Evolutionary conservation across 495 filamentous ascomycete genomes (phyloP).

Genomic region (Ascodesmis nigricans): DNA sequence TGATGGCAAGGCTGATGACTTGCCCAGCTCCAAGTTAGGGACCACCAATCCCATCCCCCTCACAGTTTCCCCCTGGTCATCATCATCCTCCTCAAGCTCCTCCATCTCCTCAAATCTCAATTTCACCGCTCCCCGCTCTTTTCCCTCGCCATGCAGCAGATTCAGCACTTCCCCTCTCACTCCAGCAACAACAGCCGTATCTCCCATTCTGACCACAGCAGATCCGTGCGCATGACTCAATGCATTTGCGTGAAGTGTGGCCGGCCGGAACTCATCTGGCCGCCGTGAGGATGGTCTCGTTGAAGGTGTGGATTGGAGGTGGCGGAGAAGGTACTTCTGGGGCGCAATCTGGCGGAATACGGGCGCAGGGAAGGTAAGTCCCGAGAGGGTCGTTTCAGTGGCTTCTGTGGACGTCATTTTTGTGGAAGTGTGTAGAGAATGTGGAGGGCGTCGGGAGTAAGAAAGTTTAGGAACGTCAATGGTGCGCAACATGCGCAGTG

Average conservation of each 20-base stretch:
- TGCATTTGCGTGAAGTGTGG: conserved; percentile 51
- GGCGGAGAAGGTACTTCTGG: conserved; percentile 67
- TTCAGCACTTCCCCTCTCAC: conserved; percentile 68
- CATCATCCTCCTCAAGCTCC: conserved; percentile 6
- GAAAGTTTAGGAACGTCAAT: no score
- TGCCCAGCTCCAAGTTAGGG: conserved; percentile 65
- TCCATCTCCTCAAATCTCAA: no score
- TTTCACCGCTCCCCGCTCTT: no score
- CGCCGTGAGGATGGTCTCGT: conserved; percentile 58
- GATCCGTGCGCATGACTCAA: conserved; percentile 75
- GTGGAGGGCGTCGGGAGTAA: no score
- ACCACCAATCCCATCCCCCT: conserved; percentile 58
- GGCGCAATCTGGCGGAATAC: conserved; percentile 83
- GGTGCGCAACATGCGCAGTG: no score
- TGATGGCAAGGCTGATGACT: conserved; percentile 4
- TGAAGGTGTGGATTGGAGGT: conserved; percentile 37
- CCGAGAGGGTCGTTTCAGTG: no score
- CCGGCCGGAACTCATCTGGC: conserved; percentile 42
- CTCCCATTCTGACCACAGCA: conserved; percentile 65
- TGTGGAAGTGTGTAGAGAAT: no score
- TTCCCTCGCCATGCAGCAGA: conserved; percentile 12
- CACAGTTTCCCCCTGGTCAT: conserved; percentile 20
- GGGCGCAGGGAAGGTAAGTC: conserved; percentile 48
- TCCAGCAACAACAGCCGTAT: conserved; percentile 81
- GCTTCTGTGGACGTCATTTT: no score